Conservation (phyloP, 2,329 filamentous ascomycete genomes). For the Colletotrichum musicola region DNA sequence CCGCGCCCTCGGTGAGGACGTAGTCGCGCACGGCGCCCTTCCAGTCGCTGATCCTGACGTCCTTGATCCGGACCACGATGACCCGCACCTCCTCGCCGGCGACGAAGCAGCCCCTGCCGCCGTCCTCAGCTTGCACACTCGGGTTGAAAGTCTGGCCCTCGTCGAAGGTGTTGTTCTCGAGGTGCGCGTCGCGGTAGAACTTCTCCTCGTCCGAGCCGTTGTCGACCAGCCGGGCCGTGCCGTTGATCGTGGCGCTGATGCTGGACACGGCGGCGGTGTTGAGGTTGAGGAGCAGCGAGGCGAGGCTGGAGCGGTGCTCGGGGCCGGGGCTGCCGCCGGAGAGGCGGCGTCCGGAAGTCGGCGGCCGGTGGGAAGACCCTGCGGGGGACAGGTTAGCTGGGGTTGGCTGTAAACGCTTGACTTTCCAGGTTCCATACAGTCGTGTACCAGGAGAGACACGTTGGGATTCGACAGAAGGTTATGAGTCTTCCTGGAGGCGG, state of each 20-base stretch:
- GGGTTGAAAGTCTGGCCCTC: constrained; percentile 56
- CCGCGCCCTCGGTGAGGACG: constrained; percentile 57
- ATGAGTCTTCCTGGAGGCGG: constrained; percentile 81
- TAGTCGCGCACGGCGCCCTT: constrained; percentile 93
- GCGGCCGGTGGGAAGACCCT: constrained; percentile 92
- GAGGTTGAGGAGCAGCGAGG: constrained; percentile 86
- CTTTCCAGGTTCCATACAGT: constrained; percentile 65
- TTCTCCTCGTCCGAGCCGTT: constrained; percentile 83
- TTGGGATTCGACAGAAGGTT: constrained; percentile 88
- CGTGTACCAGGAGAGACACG: constrained; percentile 95
- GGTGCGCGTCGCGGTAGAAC: constrained; percentile 85
- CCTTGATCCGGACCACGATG: constrained; percentile 85
- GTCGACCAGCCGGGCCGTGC: constrained; percentile 81
- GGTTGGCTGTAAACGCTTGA: not conserved
- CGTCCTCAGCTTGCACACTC: constrained; percentile 59
- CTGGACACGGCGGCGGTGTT: constrained; percentile 89
- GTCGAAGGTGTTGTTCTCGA: constrained; percentile 93
- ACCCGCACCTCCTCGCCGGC: constrained; percentile 87
- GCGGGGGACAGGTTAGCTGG: constrained; percentile 18
- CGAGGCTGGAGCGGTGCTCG: constrained; percentile 79
- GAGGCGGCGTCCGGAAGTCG: constrained; percentile 73
- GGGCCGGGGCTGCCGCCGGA: constrained; percentile 74
- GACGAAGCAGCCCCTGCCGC: constrained; percentile 75
- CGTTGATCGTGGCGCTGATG: constrained; percentile 94
- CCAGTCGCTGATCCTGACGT: constrained; percentile 92